Base-by-base conservation (phyloP, 2,329 filamentous ascomycete genomes). In the Exophiala aquamarina region DNA sequence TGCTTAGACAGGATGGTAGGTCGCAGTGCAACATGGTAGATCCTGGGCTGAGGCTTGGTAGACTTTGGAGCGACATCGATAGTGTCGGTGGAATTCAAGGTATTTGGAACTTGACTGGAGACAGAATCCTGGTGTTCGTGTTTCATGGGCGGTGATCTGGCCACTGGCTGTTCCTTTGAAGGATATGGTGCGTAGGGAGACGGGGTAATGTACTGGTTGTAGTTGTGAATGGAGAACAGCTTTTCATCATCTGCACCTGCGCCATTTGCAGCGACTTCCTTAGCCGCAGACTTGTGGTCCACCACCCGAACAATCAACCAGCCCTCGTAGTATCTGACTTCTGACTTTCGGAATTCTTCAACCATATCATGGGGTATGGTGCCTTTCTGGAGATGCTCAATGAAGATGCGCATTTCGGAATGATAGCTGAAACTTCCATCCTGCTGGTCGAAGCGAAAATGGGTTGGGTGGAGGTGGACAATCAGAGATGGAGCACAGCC, bases 271-370 rank as follows among this genome's bases (percentile, higher is more conserved):
- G 79, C 82, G 8, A 72, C 65, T 56, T 89, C 83, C 57, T 77
- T 72, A 52, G 77, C 76, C 33, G 73, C 73, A 1, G 85, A 82
- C 61, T 87, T 88, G 71, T 95, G 88, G 64, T 97, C 89, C 61
- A 95, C 81, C n/a, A 97, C 75, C 66, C 95, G 86, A 28, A 98
- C 90, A 58, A 98, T 97, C 47, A 98, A 78, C 63, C 92, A 95
- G 23, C 81, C 90, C 66, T 97, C 91, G 65, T 97, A 98, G 64
- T 95, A 97, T 8, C 78, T 77, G 11, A 95, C 86, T 15, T 83
- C 82, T 14, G 76, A 75, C 38, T 82, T 77, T 20, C 83, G 77
- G 44, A 98, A 81, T 57, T 92, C 86, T 38, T 86, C 82, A 9
- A 97, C 72, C 64, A 97, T 82, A 59, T 96, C 90, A 67, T 96